Evolutionary conservation across 2,329 filamentous ascomycete species (phyloP), one percentile per base, ranked within the genome.

Genomic region (Pseudopyrenochaeta lycopersici): DNA sequence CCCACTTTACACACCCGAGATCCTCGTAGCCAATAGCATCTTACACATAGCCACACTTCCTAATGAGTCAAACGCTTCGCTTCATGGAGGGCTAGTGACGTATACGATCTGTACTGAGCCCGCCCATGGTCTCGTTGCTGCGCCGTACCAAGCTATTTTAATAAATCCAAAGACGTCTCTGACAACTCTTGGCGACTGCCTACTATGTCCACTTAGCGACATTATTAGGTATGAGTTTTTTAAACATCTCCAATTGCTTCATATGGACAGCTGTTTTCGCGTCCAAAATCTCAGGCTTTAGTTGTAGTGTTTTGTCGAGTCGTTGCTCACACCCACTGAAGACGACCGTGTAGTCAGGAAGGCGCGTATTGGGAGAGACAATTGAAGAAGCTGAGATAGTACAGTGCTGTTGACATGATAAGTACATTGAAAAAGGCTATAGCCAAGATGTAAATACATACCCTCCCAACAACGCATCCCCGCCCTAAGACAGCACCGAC

Each of bases 321-420:
- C 80, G 66, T 10, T 71, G 69, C 58, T 72, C 62, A 4, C 67
- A 70, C 7, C 74, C 70, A n/a, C 73, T 71, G 52, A 74, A 80
- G 2, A 82, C 70, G 10, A 82, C 76, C 2, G 76, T 80, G 52
- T 72, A 82, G 55, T 82, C 80, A 1, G 76, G 71, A 10, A 82
- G 52, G 14, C 63, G 62, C n/a, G 77, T 71, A 27, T 75, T 70
- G 7, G 71, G 67, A 6, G 67, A 60, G 1, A 82, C 62, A 11
- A 66, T 57, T 10, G 71, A 73, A 12, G 72, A 59, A 1, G 79
- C 68, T 2, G 75, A 66, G 31, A 82, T 73, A 27, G 78, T 81
- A 63, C 80, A 81, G 39, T 75, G 78, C 78, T 80, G 33, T 63
- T 45, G 64, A 40, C 27, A 12, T 7, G 9, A 5, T 35, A 11